A percentile compares a stretch with the other conserved stretches of the same genome.
phyloP scores from a whole-genome alignment of 2,329 filamentous ascomycete species.

The Cordyceps militaris region DNA sequence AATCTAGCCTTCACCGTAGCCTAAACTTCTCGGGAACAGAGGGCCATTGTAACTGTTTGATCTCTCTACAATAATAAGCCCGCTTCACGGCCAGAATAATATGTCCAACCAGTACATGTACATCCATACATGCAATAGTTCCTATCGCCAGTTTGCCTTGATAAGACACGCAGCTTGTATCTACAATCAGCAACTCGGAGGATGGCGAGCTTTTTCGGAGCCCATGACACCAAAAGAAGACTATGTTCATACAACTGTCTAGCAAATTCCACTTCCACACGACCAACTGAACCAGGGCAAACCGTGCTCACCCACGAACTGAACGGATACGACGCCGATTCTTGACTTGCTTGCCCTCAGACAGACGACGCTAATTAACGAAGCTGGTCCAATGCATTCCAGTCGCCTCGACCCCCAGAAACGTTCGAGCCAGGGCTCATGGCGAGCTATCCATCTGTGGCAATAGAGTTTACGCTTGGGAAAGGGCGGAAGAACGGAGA shows the following conservation, averaged over 20 bases:
- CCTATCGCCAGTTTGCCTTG: not conserved
- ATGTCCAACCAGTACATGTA: no score
- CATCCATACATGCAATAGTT: no score
- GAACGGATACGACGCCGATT: not conserved
- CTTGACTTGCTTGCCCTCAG: not conserved
- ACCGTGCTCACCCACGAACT: no score
- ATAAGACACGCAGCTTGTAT: not conserved
- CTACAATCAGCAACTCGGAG: not conserved
- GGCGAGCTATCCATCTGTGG: not conserved
- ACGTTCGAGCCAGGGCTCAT: not conserved
- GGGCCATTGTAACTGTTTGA: no score
- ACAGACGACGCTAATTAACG: not conserved
- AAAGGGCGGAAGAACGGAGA: not conserved
- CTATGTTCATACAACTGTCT: no score
- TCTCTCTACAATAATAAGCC: no score
- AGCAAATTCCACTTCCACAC: no score
- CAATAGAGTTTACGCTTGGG: constrained; percentile 8
- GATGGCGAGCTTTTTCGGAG: not conserved
- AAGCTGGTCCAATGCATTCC: not conserved
- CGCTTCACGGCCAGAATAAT: no score
- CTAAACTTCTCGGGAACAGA: no score
- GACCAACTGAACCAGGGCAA: not conserved
- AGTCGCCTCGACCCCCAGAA: not conserved
- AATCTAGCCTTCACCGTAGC: no score
- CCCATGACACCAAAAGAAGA: not conserved